Conservation (phyloP, 345 rosid species). For the Ceriops zippeliana region DNA sequence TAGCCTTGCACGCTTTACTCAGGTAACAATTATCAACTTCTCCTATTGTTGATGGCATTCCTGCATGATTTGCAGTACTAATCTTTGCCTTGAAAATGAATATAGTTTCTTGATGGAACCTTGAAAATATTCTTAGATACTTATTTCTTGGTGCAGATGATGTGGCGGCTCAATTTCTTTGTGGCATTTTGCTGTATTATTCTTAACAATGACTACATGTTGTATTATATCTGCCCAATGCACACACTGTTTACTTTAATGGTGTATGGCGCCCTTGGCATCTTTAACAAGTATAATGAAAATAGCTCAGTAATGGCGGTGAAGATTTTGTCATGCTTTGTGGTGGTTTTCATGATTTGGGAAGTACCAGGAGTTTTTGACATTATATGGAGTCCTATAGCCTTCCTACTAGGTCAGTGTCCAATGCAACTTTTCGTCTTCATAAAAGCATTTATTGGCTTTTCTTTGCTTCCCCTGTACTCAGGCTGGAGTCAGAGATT, state of each 20-base stretch:
- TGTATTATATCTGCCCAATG: constrained; percentile 98
- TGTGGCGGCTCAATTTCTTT: constrained; percentile 97
- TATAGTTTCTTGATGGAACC: not conserved
- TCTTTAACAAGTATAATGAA: constrained; percentile 79
- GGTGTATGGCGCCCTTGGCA: constrained; percentile 94
- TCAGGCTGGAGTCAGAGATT: not conserved
- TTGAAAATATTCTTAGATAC: constrained; percentile 12
- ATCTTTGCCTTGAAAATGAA: not conserved
- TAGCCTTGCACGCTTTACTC: constrained; percentile 83
- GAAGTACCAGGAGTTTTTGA: constrained; percentile 88
- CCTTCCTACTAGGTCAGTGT: constrained; percentile 62
- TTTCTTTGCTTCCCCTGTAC: not conserved
- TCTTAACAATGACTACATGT: constrained; percentile 91
- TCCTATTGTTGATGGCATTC: not conserved
- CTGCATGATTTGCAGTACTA: not conserved
- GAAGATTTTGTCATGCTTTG: constrained; percentile 81
- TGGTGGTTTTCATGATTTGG: constrained; percentile 84
- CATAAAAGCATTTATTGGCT: not conserved
- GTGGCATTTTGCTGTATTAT: constrained; percentile 87
- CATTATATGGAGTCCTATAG: constrained; percentile 73
- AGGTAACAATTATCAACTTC: constrained; percentile 41
- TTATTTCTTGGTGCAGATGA: constrained; percentile 71
- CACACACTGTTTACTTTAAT: constrained; percentile 92
- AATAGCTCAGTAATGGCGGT: constrained; percentile 79
- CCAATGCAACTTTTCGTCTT: constrained; percentile 16